Conservation (phyloP, 257 asterid species). For the Gardenia jasminoides region DNA sequence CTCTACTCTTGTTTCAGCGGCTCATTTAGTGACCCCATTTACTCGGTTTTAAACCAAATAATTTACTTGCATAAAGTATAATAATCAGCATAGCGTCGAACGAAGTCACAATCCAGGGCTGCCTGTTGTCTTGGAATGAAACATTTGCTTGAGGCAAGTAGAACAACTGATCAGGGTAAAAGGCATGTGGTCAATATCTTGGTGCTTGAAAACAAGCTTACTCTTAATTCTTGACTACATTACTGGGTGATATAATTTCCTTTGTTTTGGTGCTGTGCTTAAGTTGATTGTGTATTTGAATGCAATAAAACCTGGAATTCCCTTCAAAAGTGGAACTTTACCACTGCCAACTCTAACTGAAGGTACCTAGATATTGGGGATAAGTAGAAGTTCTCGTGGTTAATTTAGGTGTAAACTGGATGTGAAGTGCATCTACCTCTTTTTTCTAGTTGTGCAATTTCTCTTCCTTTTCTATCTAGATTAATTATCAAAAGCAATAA, state of each 20-base stretch:
- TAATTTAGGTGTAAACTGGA: background rate
- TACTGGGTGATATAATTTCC: background rate
- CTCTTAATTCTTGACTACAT: background rate
- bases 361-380: background rate
- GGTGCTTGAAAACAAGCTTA: background rate
- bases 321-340: background rate
- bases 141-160: background rate
- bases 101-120: background rate
- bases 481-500: background rate
- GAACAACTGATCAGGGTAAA: background rate
- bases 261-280: background rate
- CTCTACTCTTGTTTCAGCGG: background rate
- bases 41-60: background rate
- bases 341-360: background rate
- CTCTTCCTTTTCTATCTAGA: background rate
- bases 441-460: background rate
- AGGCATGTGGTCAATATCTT: background rate
- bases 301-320: background rate
- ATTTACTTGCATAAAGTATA: background rate
- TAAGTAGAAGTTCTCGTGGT: background rate
- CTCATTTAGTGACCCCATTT: background rate
- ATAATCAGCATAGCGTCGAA: background rate
- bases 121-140: background rate
- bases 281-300: background rate
- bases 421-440: background rate